Base-by-base conservation (phyloP, 768 basidiomycete genomes). In the Trametes cubensis region DNA sequence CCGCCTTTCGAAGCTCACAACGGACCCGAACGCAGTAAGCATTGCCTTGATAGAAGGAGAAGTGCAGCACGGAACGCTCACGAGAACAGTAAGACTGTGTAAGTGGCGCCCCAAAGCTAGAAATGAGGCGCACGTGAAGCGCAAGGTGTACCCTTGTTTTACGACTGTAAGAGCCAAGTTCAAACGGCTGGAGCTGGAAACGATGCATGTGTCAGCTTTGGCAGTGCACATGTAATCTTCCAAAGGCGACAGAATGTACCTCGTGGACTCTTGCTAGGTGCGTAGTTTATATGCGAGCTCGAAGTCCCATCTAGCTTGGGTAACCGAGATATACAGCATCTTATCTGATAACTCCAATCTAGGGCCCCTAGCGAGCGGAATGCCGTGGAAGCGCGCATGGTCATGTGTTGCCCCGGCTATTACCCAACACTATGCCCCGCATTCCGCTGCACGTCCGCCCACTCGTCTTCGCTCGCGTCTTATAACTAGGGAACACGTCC, bases 331-430 rank as follows among this genome's bases (percentile, higher is more conserved):
- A 18, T 13, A n/a, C n/a, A n/a, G n/a, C n/a, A 44, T 58, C 56
- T 58, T 40, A 58, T 58, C 56, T 58, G 56, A 58, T 58, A 58
- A 48, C 21, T 41, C n/a, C 15, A 23, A 26, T 49, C 46, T n/a
- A 57, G 23, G 38, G 17, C 15, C 13, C 55, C 4, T n/a, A 18
- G 23, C 4, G 1, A 14, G 21, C 56, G 47, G 56, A 39, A 39
- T 41, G 28, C 38, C 46, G 56, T 23, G 23, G 46, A 49, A 58
- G 56, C 46, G 56, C 56, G 56, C 26, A 15, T 51, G 48, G 49
- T 59, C 58, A 59, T 59, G 57, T 50, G 57, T 59, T 59, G 49
- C 10, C 21, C 49, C 58, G 58, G 58, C 39, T 59, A 51, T 51
- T 59, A 59, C 58, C 58, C 58, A 49, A n/a, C 58, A 52, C 30